Percentiles rank a stretch among this genome's conserved stretches.
Evolutionary conservation across 257 asterid genomes (phyloP).

Genomic region (Coffea eugenioides): DNA sequence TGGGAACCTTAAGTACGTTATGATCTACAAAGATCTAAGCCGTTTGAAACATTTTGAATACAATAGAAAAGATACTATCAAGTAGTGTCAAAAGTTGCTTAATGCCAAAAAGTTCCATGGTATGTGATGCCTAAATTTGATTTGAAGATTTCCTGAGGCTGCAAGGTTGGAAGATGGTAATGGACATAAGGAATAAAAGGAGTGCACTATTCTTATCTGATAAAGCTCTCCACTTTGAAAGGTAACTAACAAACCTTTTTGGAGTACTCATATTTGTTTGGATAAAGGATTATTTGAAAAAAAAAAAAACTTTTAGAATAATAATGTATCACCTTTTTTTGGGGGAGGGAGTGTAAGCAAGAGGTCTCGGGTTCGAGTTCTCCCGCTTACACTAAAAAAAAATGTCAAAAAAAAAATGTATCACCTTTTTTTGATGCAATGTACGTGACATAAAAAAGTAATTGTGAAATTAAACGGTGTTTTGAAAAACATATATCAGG

Average conservation of each 20-base stretch:
- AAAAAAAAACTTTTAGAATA: too few relatives aligned
- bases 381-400: too few relatives aligned
- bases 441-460: not conserved
- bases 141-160: not conserved
- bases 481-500: too few relatives aligned
- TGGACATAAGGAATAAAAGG: slow-evolving; percentile 1
- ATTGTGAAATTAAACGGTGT: too few relatives aligned
- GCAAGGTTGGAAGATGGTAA: not conserved
- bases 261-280: not conserved
- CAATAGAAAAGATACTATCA: not conserved
- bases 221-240: slow-evolving; percentile 10
- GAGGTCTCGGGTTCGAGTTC: too few relatives aligned
- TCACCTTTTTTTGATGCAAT: too few relatives aligned
- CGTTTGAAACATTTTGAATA: not conserved
- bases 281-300: too few relatives aligned
- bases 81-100: not conserved
- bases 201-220: not conserved
- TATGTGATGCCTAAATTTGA: not conserved
- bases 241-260: not conserved
- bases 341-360: too few relatives aligned
- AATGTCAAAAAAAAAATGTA: too few relatives aligned
- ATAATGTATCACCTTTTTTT: too few relatives aligned
- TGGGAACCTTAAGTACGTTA: not conserved
- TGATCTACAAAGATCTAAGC: not conserved
- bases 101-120: slow-evolving; percentile 4